A percentile compares a stretch with the other conserved stretches of the same genome.
Evolutionary conservation across 192 early-diverging fungal genomes (phyloP).

Genomic region (Coemansia guatemalensis): DNA sequence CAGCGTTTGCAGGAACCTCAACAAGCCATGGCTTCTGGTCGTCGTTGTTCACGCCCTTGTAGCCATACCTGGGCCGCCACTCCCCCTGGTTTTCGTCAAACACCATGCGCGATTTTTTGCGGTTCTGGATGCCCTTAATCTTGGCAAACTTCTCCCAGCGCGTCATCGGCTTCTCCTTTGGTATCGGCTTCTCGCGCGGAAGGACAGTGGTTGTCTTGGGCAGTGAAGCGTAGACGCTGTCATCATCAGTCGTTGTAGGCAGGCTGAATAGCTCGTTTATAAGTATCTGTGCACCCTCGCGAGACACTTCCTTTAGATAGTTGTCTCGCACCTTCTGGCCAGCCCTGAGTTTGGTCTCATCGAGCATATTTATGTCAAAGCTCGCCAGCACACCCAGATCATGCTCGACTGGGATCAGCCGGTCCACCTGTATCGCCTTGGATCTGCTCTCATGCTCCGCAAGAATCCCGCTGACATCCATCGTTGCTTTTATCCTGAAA

Average conservation of each 20-base stretch:
- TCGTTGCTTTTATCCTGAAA: constrained; percentile 6
- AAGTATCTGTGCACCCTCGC: constrained; percentile 82
- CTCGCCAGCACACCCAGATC: constrained; percentile 84
- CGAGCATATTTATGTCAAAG: constrained; percentile 81
- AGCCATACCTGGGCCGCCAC: constrained; percentile 89
- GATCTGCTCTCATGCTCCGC: constrained; percentile 69
- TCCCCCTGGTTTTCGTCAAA: constrained; percentile 82
- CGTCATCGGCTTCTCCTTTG: constrained; percentile 86
- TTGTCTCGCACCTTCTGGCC: constrained; percentile 40
- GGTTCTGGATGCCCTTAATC: constrained; percentile 88
- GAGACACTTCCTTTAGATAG: constrained; percentile 67
- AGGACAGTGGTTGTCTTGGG: constrained; percentile 65
- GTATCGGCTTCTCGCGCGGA: constrained; percentile 91
- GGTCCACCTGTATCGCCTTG: constrained; percentile 78
- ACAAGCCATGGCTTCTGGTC: constrained; percentile 88
- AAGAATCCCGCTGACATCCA: constrained; percentile 70
- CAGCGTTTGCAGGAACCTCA: constrained; percentile 80
- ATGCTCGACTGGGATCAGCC: constrained; percentile 78
- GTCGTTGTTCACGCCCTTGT: constrained; percentile 75
- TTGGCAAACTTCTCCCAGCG: constrained; percentile 99
- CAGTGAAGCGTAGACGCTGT: constrained; percentile 77
- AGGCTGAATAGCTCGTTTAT: constrained; percentile 88
- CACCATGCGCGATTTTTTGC: constrained; percentile 78
- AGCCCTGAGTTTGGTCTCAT: constrained; percentile 51
- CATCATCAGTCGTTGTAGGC: constrained; percentile 64